These are phyloP conservation scores for Mariannaea sp. DNA, from an alignment of 2,329 filamentous ascomycete species.

Conservation along the genomic window DNA sequence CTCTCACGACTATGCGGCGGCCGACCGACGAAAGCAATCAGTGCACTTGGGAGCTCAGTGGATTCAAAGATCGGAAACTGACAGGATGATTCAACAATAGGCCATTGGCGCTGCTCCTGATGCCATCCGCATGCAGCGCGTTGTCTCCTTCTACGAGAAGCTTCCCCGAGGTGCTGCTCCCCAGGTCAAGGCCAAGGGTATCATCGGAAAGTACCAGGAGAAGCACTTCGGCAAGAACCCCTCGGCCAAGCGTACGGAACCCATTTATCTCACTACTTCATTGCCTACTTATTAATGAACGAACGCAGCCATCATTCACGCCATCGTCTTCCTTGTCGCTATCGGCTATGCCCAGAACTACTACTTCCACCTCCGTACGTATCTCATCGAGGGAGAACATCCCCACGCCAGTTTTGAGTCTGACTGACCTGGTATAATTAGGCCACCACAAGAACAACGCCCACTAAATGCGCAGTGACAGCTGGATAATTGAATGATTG, in stretches of 20 bases:
- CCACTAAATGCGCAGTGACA: constrained; percentile 66
- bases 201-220: constrained; percentile 86
- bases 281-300: constrained; percentile 23
- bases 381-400: constrained; percentile 1
- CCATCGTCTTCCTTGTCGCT: constrained; percentile 75
- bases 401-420: constrained; percentile 1
- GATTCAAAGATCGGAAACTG: constrained; percentile 39
- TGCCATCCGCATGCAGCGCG: constrained; percentile 95
- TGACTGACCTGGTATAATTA: constrained; percentile 47
- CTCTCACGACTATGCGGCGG: constrained; percentile 15
- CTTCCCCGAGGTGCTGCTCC: constrained; percentile 92
- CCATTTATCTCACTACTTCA: background rate
- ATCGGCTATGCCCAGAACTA: constrained; percentile 97
- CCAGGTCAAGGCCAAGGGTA: constrained; percentile 77
- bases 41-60: constrained; percentile 4
- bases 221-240: constrained; percentile 96
- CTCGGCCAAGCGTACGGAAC: constrained; percentile 79
- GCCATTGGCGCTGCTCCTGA: constrained; percentile 93
- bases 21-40: constrained; percentile 22
- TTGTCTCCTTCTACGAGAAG: constrained; percentile 98
- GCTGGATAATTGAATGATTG: constrained; percentile 31
- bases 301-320: constrained; percentile 79
- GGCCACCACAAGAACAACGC: constrained; percentile 99
- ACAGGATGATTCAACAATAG: constrained; percentile 54
- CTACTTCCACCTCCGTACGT: constrained; percentile 99